Evolutionary conservation across 163 green algal species (phyloP), one percentile per base, ranked within the genome.

Genomic region (Volvox carteri): DNA sequence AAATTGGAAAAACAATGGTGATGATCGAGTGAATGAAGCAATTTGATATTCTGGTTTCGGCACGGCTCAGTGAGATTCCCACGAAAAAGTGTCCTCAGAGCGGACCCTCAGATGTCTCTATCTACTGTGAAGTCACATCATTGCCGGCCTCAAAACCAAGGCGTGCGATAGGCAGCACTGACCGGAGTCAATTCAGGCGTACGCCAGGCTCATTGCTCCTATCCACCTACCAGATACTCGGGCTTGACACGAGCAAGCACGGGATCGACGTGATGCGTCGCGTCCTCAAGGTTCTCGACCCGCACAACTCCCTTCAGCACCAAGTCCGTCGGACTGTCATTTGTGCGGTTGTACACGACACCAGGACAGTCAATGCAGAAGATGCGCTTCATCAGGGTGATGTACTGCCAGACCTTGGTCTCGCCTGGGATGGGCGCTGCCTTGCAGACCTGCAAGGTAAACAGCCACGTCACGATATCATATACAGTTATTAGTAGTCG

Each of bases 341-440:
- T 93, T 14, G 92, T 97, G 83, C 94, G 92, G 92, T 98, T 95
- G 94, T 99, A 99, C 46, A 99, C 98, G 30, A 99, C 97, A 37
- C 98, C 98, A 0, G 98, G 98, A 92, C 97, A 99, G 95, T 99
- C 98, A 85, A 99, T 99, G 60, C 99, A 96, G 94, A 99, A 99
- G 93, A 99, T 99, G 81, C 96, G 95, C 96, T 99, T 99, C 94
- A 99, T 99, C 23, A 99, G 96, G 28, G 98, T 99, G 93, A 99
- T 98, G 96, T 99, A 99, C 94, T 99, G 98, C 98, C 98, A 99
- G 85, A 99, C 94, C 94, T 99, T 99, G 78, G 98, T 99, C 95
- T 99, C 97, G 2, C 98, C 98, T 3, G 98, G 98, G 11, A 99
- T 94, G 1, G 98, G 98, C 5, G 98, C 97, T 30, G 97, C 95